These are phyloP conservation scores for Wallacemonas collosoma DNA, from an alignment of 208 protist species.

Conservation along the genomic window DNA sequence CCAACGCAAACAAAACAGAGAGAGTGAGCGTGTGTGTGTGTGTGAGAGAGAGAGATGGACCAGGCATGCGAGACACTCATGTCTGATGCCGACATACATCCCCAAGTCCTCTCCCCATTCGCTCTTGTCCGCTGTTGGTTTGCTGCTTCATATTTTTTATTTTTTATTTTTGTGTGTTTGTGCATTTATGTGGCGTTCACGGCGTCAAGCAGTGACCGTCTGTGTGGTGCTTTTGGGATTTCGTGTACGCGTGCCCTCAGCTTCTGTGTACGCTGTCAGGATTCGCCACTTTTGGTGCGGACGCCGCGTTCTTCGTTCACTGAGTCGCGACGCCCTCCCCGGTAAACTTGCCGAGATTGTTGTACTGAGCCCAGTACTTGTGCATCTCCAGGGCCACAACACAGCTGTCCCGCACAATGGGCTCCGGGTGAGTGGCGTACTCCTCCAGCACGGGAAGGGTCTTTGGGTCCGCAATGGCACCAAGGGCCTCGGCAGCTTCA, in stretches of 20 bases:
- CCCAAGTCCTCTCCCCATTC: no score
- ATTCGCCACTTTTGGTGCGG: no score
- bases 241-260: no score
- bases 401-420: constrained; percentile 86
- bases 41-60: no score
- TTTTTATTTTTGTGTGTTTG: neutral
- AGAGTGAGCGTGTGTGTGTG: no score
- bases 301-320: neutral
- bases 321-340: neutral
- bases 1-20: no score
- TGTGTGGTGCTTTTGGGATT: no score
- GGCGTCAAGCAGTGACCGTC: no score
- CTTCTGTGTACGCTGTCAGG: no score
- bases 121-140: no score
- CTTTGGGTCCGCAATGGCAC: constrained; percentile 91
- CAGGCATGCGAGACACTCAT: no score
- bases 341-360: constrained; percentile 29
- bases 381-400: constrained; percentile 86
- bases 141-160: neutral
- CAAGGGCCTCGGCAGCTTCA: constrained; percentile 97
- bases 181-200: neutral
- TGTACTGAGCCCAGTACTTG: constrained; percentile 88
- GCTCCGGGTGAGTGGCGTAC: constrained; percentile 73
- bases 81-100: no score
- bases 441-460: constrained; percentile 57